phyloP scores from a whole-genome alignment of 2,329 filamentous ascomycete genomes.

The Aspergillus costaricaensis region DNA sequence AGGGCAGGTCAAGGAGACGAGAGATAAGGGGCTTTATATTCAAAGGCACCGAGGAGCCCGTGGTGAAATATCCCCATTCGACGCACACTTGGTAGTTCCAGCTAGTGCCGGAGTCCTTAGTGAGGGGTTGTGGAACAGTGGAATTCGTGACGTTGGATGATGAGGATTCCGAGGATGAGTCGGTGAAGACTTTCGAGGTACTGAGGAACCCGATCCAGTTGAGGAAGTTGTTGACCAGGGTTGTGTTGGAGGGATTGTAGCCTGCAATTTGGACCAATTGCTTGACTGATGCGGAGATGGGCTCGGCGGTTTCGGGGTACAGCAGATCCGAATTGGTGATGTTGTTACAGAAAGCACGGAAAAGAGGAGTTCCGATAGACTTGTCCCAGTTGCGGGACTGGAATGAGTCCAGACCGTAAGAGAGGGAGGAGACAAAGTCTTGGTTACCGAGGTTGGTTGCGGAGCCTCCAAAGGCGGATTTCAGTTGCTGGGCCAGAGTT shows the following conservation, averaged over 20 bases:
- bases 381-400: slow-evolving; percentile 65
- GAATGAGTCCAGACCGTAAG: slow-evolving; percentile 53
- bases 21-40: slow-evolving; percentile 70
- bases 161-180: neutral
- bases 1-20: slow-evolving; percentile 66
- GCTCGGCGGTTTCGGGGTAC: slow-evolving; percentile 36
- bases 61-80: slow-evolving; percentile 76
- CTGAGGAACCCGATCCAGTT: slow-evolving; percentile 61
- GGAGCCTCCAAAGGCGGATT: slow-evolving; percentile 54
- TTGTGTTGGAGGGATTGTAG: slow-evolving; percentile 37
- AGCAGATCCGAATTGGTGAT: slow-evolving; percentile 51
- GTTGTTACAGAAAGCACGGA: slow-evolving; percentile 58
- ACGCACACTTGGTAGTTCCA: slow-evolving; percentile 63
- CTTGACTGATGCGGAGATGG: slow-evolving; percentile 34
- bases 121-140: slow-evolving; percentile 4
- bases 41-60: slow-evolving; percentile 67
- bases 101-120: slow-evolving; percentile 42
- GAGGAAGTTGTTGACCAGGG: slow-evolving; percentile 54
- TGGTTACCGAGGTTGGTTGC: slow-evolving; percentile 18
- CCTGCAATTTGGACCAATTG: slow-evolving; percentile 12
- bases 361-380: slow-evolving; percentile 49
- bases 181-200: slow-evolving; percentile 45
- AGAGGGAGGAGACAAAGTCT: slow-evolving; percentile 32
- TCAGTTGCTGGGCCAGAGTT: slow-evolving; percentile 50
- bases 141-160: neutral